These are phyloP conservation scores for Fusarium circinatum DNA, from an alignment of 2,329 filamentous ascomycete genomes.

Conservation along the genomic window DNA sequence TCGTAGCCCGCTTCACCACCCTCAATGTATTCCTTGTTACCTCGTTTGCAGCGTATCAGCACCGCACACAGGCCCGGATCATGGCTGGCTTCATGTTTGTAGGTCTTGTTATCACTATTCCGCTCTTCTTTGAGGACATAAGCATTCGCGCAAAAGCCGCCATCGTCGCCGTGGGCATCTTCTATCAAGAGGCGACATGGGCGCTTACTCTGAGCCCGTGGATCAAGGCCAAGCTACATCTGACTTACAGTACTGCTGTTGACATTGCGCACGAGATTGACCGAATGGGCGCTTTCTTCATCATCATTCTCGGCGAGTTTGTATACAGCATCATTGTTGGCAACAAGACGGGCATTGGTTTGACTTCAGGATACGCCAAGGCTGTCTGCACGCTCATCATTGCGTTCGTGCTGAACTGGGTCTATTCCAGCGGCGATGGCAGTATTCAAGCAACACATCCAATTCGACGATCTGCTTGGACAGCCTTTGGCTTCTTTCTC, in stretches of 20 bases:
- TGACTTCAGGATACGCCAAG: slow-evolving; percentile 55
- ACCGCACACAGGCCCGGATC: slow-evolving; percentile 57
- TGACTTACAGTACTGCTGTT: slow-evolving; percentile 59
- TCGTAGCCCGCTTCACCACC: slow-evolving; percentile 56
- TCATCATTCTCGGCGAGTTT: slow-evolving; percentile 63
- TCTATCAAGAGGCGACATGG: slow-evolving; percentile 56
- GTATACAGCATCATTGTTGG: slow-evolving; percentile 60
- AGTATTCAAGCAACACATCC: slow-evolving; percentile 56
- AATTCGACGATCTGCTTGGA: slow-evolving; percentile 55
- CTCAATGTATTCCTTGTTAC: slow-evolving; percentile 54
- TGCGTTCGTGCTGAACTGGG: slow-evolving; percentile 61
- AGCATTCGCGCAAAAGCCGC: slow-evolving; percentile 54
- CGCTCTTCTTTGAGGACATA: slow-evolving; percentile 55
- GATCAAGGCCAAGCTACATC: slow-evolving; percentile 54
- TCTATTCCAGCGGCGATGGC: slow-evolving; percentile 61
- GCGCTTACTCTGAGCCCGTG: slow-evolving; percentile 56
- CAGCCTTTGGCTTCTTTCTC: slow-evolving; percentile 57
- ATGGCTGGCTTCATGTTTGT: slow-evolving; percentile 55
- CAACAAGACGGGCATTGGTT: slow-evolving; percentile 56
- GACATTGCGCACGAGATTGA: slow-evolving; percentile 62
- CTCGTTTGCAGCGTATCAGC: slow-evolving; percentile 59
- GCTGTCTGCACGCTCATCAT: slow-evolving; percentile 61
- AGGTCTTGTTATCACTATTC: slow-evolving; percentile 55
- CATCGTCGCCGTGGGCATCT: slow-evolving; percentile 54
- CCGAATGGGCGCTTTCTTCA: slow-evolving; percentile 61